phyloP scores from a whole-genome alignment of 2,329 filamentous ascomycete species.

The Aphanoascus verrucosus region DNA sequence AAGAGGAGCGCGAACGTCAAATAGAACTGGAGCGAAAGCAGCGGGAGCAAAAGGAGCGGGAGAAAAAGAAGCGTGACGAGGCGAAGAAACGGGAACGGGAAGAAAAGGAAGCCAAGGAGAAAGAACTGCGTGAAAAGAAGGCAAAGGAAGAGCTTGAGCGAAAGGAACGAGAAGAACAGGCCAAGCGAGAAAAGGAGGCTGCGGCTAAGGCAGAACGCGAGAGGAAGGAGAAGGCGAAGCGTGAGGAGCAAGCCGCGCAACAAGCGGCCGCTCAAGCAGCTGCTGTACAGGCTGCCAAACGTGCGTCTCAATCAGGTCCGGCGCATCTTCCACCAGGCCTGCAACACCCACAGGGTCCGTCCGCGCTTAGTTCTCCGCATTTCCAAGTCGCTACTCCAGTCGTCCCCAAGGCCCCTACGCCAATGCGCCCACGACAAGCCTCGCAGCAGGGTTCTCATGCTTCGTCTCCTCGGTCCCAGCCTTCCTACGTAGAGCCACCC shows the following conservation, averaged over 20 bases:
- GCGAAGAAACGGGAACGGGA: conserved; percentile 68
- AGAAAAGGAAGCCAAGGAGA: conserved; percentile 51
- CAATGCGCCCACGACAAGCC: conserved; percentile 61
- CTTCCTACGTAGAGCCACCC: conserved; percentile 45
- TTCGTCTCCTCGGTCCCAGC: conserved; percentile 50
- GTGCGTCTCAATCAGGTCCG: conserved; percentile 49
- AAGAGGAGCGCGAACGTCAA: conserved; percentile 77
- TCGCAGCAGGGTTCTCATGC: conserved; percentile 68
- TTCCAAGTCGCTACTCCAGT: conserved; percentile 68
- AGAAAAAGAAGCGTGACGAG: conserved; percentile 65
- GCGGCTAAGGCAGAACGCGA: conserved; percentile 37
- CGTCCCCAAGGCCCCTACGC: conserved; percentile 70
- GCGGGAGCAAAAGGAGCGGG: conserved; percentile 65
- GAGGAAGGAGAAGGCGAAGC: conserved; percentile 40
- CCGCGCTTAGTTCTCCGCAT: conserved; percentile 62
- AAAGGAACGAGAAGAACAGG: conserved; percentile 33
- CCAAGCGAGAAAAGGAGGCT: conserved; percentile 47
- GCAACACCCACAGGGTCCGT: conserved; percentile 42
- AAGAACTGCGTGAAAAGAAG: conserved; percentile 60
- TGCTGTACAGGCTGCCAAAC: conserved; percentile 31
- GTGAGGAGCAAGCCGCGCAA: conserved; percentile 31
- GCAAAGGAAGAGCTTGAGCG: conserved; percentile 54
- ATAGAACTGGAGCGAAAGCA: conserved; percentile 76
- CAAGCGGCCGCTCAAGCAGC: conserved; percentile 19
- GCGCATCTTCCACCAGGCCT: conserved; percentile 46